Evolutionary conservation across 75 land plant genomes (phyloP).

Genomic region (Sequoiadendron giganteum): DNA sequence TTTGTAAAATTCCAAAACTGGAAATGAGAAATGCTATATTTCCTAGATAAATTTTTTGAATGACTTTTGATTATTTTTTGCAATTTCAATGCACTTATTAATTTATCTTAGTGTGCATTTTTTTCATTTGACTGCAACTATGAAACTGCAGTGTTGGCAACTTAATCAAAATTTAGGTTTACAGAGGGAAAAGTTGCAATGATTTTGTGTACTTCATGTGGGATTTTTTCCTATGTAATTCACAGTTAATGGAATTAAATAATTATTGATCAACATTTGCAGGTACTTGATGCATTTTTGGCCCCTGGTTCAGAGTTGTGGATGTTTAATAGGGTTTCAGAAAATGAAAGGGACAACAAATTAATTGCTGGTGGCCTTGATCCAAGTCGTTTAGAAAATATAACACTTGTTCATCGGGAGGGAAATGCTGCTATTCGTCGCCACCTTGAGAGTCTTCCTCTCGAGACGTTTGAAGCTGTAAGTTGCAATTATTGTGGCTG

Average conservation of each 20-base stretch:
- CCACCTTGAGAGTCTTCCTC: slow-evolving; percentile 64
- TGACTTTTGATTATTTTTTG: neutral
- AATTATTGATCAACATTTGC: neutral
- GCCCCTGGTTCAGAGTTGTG: slow-evolving; percentile 67
- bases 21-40: neutral
- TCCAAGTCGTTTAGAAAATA: slow-evolving; percentile 36
- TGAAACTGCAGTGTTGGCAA: neutral
- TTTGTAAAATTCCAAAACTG: neutral
- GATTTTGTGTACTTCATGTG: neutral
- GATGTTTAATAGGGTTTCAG: slow-evolving; percentile 63
- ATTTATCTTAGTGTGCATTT: neutral
- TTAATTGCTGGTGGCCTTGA: slow-evolving; percentile 49
- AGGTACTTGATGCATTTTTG: slow-evolving; percentile 63
- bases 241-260: neutral
- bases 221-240: neutral
- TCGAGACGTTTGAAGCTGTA: slow-evolving; percentile 68
- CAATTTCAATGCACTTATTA: neutral
- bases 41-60: neutral
- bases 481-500: slow-evolving; percentile 10
- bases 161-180: neutral
- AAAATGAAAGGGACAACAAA: slow-evolving; percentile 57
- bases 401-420: slow-evolving; percentile 44
- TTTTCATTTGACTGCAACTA: neutral
- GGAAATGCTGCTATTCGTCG: slow-evolving; percentile 64
- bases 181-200: neutral